Percentiles rank a stretch among this genome's conserved stretches.
phyloP scores from a whole-genome alignment of 441 rosid species.

The Eruca vesicaria region DNA sequence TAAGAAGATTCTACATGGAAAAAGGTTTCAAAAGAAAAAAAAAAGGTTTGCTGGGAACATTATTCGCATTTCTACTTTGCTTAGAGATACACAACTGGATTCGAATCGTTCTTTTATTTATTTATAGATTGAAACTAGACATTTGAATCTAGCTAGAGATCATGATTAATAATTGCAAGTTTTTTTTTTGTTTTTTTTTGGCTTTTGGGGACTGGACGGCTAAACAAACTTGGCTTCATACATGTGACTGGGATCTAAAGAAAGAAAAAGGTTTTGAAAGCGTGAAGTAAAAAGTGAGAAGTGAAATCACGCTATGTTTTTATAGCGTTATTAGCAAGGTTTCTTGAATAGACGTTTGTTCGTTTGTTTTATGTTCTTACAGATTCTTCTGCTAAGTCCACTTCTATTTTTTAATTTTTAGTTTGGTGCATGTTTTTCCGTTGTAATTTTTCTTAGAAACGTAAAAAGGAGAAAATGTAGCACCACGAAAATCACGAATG shows the following conservation, averaged over 20 bases:
- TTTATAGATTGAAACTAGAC: neutral
- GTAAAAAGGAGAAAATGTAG: no score
- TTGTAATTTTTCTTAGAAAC: slow-evolving; percentile 1
- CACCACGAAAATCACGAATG: no score
- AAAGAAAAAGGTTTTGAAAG: slow-evolving; percentile 19
- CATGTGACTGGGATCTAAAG: slow-evolving; percentile 34
- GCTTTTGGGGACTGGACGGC: slow-evolving; percentile 24
- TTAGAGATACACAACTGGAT: slow-evolving; percentile 35
- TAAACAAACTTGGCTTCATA: slow-evolving; percentile 29
- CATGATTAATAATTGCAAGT: slow-evolving; percentile 1
- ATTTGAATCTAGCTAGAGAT: slow-evolving; percentile 7
- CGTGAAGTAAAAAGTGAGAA: slow-evolving; percentile 29
- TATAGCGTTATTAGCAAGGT: slow-evolving; percentile 17
- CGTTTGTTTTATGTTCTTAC: slow-evolving; percentile 10
- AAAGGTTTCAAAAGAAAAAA: slow-evolving; percentile 2
- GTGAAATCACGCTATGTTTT: slow-evolving; percentile 27
- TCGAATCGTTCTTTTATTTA: neutral
- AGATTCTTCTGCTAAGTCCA: neutral
- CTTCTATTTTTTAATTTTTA: neutral
- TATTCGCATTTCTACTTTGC: slow-evolving; percentile 37
- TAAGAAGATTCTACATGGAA: slow-evolving; percentile 23
- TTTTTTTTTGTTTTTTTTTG: neutral
- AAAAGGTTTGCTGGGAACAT: slow-evolving; percentile 19
- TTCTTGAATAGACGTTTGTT: neutral
- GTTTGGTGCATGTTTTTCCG: slow-evolving; percentile 18